Evolutionary conservation across 108 stramenopile species (phyloP), one percentile per base, ranked within the genome.

Genomic region (Cylindrotheca fusiformis): DNA sequence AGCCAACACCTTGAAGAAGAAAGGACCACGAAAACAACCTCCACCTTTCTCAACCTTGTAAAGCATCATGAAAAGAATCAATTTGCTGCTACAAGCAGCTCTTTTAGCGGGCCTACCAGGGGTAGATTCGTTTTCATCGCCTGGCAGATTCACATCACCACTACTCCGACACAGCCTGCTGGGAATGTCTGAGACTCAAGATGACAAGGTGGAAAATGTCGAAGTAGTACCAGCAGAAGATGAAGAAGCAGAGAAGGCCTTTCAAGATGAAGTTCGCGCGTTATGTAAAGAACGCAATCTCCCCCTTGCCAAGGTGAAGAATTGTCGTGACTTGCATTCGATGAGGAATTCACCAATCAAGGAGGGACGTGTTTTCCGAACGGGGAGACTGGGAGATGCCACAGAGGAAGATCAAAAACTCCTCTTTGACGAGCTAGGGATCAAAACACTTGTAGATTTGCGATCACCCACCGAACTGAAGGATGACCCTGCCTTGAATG

Each of bases 311-410:
- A 71, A 78, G 28, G 84, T 96, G 61, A 94, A 94, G 71, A 96
- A 96, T 68, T 91, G 89, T 48, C 91, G 96, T 58, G 96, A 96
- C 63, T 61, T 96, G 50, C 65, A 85, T 5, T 85, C 89, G 2
- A 78, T 82, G 1, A 25, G 41, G 0, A 65, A 83, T 55, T 89
- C 89, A 3, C 89, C 91, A 47, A 78, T 96, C 23, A 48, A 77
- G 52, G 76, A 86, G 2, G 77, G 78, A 20, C 69, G 87, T 8
- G 52, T 95, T 22, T 88, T 76, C 62, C 87, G 96, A 28, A 94
- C 82, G 49, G 96, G 96, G 12, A 77, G 93, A 21, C 49, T 95
- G 47, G 84, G 85, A 41, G 91, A 95, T 69, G 94, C 96, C 17
- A 77, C 89, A 32, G 68, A 77, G 63, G 29, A 85, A 31, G 96